These are phyloP conservation scores for Ostreobium quekettii DNA, from an alignment of 139 green algal species.

Conservation along the genomic window DNA sequence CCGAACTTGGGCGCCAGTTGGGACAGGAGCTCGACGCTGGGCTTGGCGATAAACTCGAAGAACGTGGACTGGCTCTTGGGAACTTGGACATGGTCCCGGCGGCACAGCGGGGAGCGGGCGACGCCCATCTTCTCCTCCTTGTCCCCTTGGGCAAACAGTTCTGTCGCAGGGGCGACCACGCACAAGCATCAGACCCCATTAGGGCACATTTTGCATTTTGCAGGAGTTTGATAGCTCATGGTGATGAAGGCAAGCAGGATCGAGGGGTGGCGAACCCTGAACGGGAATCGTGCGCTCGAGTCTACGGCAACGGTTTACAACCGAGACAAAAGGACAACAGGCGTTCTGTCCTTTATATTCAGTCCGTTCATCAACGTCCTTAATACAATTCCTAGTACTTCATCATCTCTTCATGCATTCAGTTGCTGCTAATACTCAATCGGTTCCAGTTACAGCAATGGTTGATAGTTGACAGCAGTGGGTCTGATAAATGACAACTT, in stretches of 20 bases:
- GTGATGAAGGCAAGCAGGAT: not conserved
- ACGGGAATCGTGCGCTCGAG: not conserved
- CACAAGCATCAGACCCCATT: not conserved
- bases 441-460: no score
- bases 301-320: not conserved
- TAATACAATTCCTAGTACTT: no score
- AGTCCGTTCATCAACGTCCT: no score
- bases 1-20: not conserved
- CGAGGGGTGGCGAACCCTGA: not conserved
- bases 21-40: slow-evolving; percentile 3
- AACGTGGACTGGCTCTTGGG: slow-evolving; percentile 12
- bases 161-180: not conserved
- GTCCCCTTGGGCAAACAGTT: slow-evolving; percentile 5
- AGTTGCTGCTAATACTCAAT: no score
- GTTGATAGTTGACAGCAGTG: no score
- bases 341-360: no score
- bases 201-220: not conserved
- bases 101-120: slow-evolving; percentile 9
- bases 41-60: slow-evolving; percentile 12
- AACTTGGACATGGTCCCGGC: not conserved
- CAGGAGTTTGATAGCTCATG: not conserved
- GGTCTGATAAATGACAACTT: no score
- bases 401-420: no score
- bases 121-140: not conserved
- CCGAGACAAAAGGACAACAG: not conserved